These are phyloP conservation scores for Blastobotrys indianensis DNA, from an alignment of 1,139 yeast genomes.

Conservation along the genomic window DNA sequence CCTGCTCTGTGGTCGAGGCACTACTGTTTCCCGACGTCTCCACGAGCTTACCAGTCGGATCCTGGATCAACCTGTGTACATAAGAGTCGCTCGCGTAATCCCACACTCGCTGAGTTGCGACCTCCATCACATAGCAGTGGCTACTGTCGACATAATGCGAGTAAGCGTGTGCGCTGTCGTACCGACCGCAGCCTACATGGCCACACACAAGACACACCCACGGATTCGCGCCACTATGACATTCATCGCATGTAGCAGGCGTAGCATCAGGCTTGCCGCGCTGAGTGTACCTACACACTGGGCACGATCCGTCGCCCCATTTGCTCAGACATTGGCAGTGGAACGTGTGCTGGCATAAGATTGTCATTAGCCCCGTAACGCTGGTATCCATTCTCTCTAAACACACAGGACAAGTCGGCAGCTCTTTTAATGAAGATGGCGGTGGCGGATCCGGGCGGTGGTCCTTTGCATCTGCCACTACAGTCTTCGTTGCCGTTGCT, in stretches of 20 bases:
- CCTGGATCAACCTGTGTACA: conserved; percentile 80
- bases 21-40: conserved; percentile 15
- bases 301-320: conserved; percentile 91
- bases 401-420: conserved; percentile 94
- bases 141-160: conserved; percentile 72
- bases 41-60: conserved; percentile 41
- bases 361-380: conserved; percentile 76
- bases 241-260: conserved; percentile 38
- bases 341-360: conserved; percentile 90
- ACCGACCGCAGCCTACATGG: conserved; percentile 82
- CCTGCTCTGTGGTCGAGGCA: conserved; percentile 11
- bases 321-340: conserved; percentile 84
- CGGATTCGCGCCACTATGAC: conserved; percentile 61
- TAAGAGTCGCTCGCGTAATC: conserved; percentile 90
- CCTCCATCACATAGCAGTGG: conserved; percentile 91
- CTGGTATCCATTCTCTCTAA: conserved; percentile 82
- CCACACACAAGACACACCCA: conserved; percentile 95
- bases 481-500: neutral
- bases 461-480: too few relatives aligned
- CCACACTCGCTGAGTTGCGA: conserved; percentile 84
- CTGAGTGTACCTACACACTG: conserved; percentile 77
- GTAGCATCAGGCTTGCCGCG: neutral
- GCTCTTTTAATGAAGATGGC: conserved; percentile 44
- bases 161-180: conserved; percentile 81
- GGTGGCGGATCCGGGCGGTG: conserved; percentile 31